phyloP scores from a whole-genome alignment of 352 stramenopile species.

The Aphanomyces euteiches region DNA sequence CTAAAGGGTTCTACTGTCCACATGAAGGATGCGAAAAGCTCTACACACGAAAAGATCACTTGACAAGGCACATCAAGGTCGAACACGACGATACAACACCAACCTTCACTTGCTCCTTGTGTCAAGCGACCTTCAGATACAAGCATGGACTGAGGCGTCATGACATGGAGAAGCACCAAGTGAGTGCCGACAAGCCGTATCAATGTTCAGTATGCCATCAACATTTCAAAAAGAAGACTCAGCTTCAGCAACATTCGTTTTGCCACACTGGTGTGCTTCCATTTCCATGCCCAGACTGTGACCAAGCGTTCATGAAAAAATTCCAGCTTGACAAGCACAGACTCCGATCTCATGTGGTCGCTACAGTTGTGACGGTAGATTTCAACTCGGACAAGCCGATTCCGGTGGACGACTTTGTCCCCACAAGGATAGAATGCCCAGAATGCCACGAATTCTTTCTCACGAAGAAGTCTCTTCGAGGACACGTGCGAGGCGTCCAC shows the following conservation, averaged over 20 bases:
- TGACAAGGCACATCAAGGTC: constrained; percentile 30
- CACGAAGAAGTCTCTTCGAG: constrained; percentile 29
- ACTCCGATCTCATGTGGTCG: constrained; percentile 35
- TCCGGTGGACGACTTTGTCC: not conserved
- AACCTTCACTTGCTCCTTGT: constrained; percentile 32
- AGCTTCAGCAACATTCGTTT: constrained; percentile 68
- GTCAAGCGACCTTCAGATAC: constrained; percentile 37
- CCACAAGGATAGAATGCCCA: not conserved
- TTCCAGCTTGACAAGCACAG: constrained; percentile 53
- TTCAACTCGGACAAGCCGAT: constrained; percentile 52
- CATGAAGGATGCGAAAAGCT: constrained; percentile 9
- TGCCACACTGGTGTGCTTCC: constrained; percentile 71
- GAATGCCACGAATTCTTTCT: constrained; percentile 54
- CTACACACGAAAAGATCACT: constrained; percentile 36
- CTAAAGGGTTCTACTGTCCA: constrained; percentile 7
- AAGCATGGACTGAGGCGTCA: constrained; percentile 64
- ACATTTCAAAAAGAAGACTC: constrained; percentile 78
- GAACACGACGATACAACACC: constrained; percentile 25
- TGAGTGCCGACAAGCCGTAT: constrained; percentile 54
- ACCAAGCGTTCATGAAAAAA: constrained; percentile 55
- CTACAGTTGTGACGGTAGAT: constrained; percentile 48
- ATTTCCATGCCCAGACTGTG: constrained; percentile 65
- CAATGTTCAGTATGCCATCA: constrained; percentile 56
- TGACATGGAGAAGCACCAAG: constrained; percentile 41
- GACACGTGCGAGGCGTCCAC: constrained; percentile 24